Conservation (phyloP, 768 basidiomycete species). For the Leccinum barrowsii region DNA sequence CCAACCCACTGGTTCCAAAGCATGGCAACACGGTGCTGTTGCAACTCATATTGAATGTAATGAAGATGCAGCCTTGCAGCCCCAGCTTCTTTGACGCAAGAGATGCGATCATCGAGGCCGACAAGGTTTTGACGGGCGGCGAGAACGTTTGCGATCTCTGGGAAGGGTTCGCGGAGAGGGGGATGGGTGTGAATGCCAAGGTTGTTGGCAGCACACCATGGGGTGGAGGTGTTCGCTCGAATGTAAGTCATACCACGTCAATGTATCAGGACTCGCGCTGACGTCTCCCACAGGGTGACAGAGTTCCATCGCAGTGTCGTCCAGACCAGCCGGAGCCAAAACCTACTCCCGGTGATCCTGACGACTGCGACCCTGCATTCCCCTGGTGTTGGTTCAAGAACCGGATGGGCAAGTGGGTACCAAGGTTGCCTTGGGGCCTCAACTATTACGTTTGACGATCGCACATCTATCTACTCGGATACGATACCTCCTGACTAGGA, state of each 20-base stretch:
- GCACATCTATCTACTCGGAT: constrained; percentile 7
- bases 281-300: constrained; percentile 33
- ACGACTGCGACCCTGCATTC: constrained; percentile 20
- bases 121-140: constrained; percentile 84
- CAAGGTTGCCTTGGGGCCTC: constrained; percentile 25
- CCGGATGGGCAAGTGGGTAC: constrained; percentile 16
- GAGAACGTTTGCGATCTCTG: constrained; percentile 90
- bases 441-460: constrained; percentile 14
- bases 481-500: constrained; percentile 15
- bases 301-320: constrained; percentile 41
- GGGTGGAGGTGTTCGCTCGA: constrained; percentile 84
- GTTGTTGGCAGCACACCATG: constrained; percentile 81
- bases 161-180: constrained; percentile 79
- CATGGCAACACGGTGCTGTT: constrained; percentile 86
- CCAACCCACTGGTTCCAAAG: constrained; percentile 67
- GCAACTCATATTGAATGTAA: constrained; percentile 84
- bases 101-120: constrained; percentile 88
- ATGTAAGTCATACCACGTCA: constrained; percentile 38
- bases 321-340: constrained; percentile 23
- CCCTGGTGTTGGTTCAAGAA: constrained; percentile 27
- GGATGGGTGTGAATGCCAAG: constrained; percentile 73
- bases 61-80: constrained; percentile 94
- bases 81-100: constrained; percentile 90
- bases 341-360: constrained; percentile 34
- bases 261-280: neutral